These are phyloP conservation scores for Populus tremula DNA, from an alignment of 345 rosid genomes.

Conservation along the genomic window DNA sequence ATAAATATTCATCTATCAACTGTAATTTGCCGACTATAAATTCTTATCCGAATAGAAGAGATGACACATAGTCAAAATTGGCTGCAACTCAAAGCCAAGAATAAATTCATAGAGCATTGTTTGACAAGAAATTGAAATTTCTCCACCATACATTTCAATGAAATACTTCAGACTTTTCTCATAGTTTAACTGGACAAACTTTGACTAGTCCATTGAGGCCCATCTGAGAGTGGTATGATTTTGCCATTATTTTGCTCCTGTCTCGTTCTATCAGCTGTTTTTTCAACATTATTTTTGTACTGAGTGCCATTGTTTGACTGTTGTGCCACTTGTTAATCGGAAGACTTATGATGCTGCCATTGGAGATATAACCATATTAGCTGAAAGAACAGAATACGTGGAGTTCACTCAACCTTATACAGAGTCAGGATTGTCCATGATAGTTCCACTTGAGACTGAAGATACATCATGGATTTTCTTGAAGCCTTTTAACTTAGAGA, in stretches of 20 bases:
- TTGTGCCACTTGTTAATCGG: background rate
- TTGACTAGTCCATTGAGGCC: background rate
- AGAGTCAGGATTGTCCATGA: slow-evolving; percentile 52
- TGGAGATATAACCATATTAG: slow-evolving; percentile 54
- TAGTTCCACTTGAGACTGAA: slow-evolving; percentile 28
- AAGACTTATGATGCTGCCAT: slow-evolving; percentile 47
- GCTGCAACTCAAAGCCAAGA: background rate
- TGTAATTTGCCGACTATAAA: no score
- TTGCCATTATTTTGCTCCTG: background rate
- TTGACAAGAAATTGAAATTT: background rate
- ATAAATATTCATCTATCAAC: background rate
- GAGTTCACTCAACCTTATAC: slow-evolving; percentile 54
- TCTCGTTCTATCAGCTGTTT: background rate
- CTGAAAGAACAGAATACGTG: slow-evolving; percentile 28
- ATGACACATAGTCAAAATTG: background rate
- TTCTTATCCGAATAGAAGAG: no score
- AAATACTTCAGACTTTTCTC: background rate
- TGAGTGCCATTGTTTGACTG: background rate
- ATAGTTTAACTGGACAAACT: background rate
- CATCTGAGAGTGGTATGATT: background rate
- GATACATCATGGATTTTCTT: slow-evolving; percentile 42
- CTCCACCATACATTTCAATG: background rate
- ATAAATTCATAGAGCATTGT: background rate
- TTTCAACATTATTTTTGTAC: background rate
- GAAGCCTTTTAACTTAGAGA: slow-evolving; percentile 44